Base-by-base conservation (phyloP, 345 rosid species). In the Turnera subulata region DNA sequence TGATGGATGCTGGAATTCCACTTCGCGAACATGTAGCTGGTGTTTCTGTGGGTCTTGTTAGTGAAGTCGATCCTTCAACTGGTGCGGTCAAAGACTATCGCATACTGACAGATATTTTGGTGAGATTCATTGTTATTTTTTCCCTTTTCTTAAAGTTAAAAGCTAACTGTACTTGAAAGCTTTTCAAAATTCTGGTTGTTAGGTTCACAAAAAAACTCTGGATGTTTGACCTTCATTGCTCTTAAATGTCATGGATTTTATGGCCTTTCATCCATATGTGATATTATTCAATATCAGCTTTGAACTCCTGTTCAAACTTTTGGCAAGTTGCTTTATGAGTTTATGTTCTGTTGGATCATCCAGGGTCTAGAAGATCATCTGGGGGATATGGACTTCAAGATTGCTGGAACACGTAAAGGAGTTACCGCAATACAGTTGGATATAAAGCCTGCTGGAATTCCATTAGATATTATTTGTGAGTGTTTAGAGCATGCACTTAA, bases 321-420 rank as follows among this genome's bases (percentile, higher is more conserved):
- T 26, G 50, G 21, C 47, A 24, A n/a, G 67, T 60, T 58, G 17
- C 38, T 47, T 35, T 52, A 56, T 25, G 57, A 14, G 16, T 39
- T 54, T 15, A 38, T 5, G 46, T 38, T 23, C 25, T 26, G 33
- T 29, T 53, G 44, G 51, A 49, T 70, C 39, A 39, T 35, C 13
- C 66, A 93, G 97, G 99, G 99, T 50, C 72, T 93, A 52, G 99
- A 93, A 84, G 99, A 93, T 78, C 99, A 93, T 78, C 67, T 89
- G 15, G 99, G 99, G 59, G 99, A 93, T 67, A 93, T 93, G 97
- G 99, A 93, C 70, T 93, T 93, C 76, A 93, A 93, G 77, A 84
- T 93, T 66, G 91, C 99, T 38, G 99, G 99, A 55, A 93, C 97
- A 16, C 74, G 89, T 64, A 82, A 74, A 48, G 97, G 99, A 68